Evolutionary conservation across 176 grass and related monocot species (phyloP), one percentile per base, ranked within the genome.

Genomic region (Typha latifolia): DNA sequence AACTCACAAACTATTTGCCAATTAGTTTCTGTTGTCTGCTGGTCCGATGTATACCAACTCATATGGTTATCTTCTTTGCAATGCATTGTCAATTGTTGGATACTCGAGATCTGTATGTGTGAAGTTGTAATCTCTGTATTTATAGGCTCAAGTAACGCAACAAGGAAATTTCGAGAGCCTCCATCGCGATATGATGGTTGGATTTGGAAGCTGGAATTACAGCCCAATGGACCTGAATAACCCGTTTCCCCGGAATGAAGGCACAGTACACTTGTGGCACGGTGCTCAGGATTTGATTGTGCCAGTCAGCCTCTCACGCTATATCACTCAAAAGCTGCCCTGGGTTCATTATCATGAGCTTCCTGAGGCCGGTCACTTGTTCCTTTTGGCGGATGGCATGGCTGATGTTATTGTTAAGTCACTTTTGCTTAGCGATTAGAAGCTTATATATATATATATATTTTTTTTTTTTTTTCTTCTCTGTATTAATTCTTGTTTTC

Each of bases 291-390:
- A 97, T 64, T 72, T 69, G 12, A 86, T 89, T 56, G 88, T 97
- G 80, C 85, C 93, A 4, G 83, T 89, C 22, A 26, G 1, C 47
- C 16, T 91, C 26, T 91, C 93, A 0, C 83, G 93, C 8, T 47
- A 86, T 70, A 92, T 97, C 50, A 52, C 65, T 0, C n/a, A 87
- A 72, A 81, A 22, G 31, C 78, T 86, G 43, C 80, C 85, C 3
- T 97, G 93, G 93, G 68, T 97, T 19, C 62, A 53, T 4, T 97
- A 92, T 68, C 93, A 92, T 66, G 88, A 97, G 70, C 72, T 97
- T 20, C 81, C 93, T 21, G 70, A 80, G 8, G 65, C 85, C 5
- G 88, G 88, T 0, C 93, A 97, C 67, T 63, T 97, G 63, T 91
- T 97, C 65, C 78, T 80, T 47, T 21, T 86, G 20, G 81, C 62